Conservation (phyloP, 2,329 filamentous ascomycete genomes). For the Dactylonectria macrodidyma region DNA sequence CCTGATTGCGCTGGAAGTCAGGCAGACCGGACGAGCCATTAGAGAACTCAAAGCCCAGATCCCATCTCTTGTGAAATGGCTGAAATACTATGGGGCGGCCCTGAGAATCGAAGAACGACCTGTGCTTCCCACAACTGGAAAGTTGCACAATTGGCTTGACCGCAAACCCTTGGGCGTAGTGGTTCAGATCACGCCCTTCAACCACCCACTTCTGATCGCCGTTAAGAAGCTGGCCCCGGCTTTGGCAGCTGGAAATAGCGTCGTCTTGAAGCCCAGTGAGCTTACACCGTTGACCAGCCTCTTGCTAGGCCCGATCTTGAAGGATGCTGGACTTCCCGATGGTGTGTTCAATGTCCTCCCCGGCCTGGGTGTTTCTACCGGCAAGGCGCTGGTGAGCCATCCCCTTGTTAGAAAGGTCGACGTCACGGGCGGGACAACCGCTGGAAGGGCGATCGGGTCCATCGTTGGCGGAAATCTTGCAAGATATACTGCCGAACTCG, state of each 20-base stretch:
- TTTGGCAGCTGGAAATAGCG: conserved; percentile 71
- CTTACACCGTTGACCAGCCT: conserved; percentile 75
- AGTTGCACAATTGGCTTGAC: conserved; percentile 70
- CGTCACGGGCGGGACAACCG: conserved; percentile 82
- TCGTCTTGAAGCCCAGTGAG: conserved; percentile 75
- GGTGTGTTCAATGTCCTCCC: conserved; percentile 77
- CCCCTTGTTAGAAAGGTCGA: conserved; percentile 75
- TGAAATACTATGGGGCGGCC: conserved; percentile 79
- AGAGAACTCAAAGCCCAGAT: conserved; percentile 81
- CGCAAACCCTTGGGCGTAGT: conserved; percentile 72
- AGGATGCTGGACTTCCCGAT: conserved; percentile 78
- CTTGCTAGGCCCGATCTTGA: conserved; percentile 70
- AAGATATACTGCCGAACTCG: conserved; percentile 79
- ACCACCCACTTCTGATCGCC: conserved; percentile 71
- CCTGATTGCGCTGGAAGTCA: conserved; percentile 75
- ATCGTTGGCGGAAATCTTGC: conserved; percentile 77
- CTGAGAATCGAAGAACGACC: conserved; percentile 77
- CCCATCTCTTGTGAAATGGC: conserved; percentile 76
- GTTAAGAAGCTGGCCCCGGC: conserved; percentile 74
- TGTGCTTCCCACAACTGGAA: conserved; percentile 75
- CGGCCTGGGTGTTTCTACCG: conserved; percentile 67
- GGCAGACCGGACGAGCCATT: conserved; percentile 77
- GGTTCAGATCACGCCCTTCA: conserved; percentile 71
- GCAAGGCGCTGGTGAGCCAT: conserved; percentile 68
- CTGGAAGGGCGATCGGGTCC: conserved; percentile 77